Evolutionary conservation across 495 filamentous ascomycete genomes (phyloP).

Genomic region (Amphirosellinia nigrospora): DNA sequence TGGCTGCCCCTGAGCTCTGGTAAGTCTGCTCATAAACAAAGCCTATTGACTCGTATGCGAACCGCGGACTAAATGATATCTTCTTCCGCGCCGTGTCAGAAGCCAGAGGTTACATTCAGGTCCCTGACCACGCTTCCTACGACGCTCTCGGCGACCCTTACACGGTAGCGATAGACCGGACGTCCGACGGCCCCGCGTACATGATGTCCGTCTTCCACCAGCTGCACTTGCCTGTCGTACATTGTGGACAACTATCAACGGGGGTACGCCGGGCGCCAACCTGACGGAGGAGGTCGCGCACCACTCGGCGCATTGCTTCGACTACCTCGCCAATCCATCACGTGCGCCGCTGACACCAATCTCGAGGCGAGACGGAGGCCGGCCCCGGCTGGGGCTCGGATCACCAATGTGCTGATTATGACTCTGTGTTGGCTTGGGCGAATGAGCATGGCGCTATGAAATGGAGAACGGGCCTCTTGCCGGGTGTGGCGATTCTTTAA

Average conservation of each 20-base stretch:
- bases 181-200: slow-evolving; percentile 47
- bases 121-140: slow-evolving; percentile 42
- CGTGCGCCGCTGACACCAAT: slow-evolving; percentile 54
- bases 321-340: slow-evolving; percentile 56
- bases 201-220: slow-evolving; percentile 62
- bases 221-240: slow-evolving; percentile 59
- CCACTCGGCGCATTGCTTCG: slow-evolving; percentile 57
- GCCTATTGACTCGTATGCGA: neutral
- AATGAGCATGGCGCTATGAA: slow-evolving; percentile 42
- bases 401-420: slow-evolving; percentile 50
- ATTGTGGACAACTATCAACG: slow-evolving; percentile 49
- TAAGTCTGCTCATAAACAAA: slow-evolving; percentile 17
- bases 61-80: neutral
- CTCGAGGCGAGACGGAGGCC: slow-evolving; percentile 51
- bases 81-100: slow-evolving; percentile 28
- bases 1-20: slow-evolving; percentile 53
- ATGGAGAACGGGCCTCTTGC: slow-evolving; percentile 40
- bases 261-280: slow-evolving; percentile 45
- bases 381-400: slow-evolving; percentile 52
- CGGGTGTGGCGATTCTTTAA: slow-evolving; percentile 38
- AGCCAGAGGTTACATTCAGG: slow-evolving; percentile 50
- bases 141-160: slow-evolving; percentile 46
- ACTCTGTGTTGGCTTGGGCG: slow-evolving; percentile 47
- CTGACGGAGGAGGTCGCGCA: slow-evolving; percentile 50
- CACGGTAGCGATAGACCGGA: slow-evolving; percentile 40